These are phyloP conservation scores for Suillus discolor DNA, from an alignment of 768 basidiomycete species.

Conservation along the genomic window DNA sequence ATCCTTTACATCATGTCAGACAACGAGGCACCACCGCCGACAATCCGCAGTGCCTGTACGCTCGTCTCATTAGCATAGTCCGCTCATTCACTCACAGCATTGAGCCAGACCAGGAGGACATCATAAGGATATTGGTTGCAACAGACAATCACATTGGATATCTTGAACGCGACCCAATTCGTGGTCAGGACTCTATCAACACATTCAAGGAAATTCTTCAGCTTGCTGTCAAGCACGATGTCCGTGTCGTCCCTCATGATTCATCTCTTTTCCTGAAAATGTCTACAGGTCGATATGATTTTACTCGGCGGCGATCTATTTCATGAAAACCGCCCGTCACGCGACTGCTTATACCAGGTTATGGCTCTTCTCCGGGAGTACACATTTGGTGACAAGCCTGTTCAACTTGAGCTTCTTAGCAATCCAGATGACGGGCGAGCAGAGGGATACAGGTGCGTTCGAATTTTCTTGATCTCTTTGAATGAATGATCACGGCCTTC, in stretches of 20 bases:
- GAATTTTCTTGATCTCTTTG: background rate
- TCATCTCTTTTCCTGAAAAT: background rate
- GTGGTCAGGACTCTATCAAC: conserved; percentile 94
- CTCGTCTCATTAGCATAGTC: background rate
- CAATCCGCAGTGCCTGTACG: background rate
- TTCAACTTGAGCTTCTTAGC: conserved; percentile 90
- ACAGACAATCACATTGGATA: conserved; percentile 98
- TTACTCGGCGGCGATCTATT: conserved; percentile 96
- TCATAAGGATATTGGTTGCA: conserved; percentile 82
- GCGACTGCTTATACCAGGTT: conserved; percentile 87
- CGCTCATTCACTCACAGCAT: background rate
- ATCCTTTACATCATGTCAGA: background rate
- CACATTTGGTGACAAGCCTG: conserved; percentile 83
- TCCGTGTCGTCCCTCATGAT: conserved; percentile 40
- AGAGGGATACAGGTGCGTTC: conserved; percentile 75
- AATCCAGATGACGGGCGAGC: conserved; percentile 92
- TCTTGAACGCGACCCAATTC: conserved; percentile 89
- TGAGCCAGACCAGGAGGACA: conserved; percentile 58
- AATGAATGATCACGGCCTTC: conserved; percentile 1
- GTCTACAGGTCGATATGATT: conserved; percentile 87
- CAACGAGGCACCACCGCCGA: background rate
- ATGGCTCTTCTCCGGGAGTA: conserved; percentile 90
- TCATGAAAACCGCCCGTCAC: conserved; percentile 94
- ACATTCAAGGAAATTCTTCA: conserved; percentile 94
- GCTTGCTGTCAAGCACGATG: conserved; percentile 85